Conservation (phyloP, 768 basidiomycete species). For the Lactifluus echinatus region DNA sequence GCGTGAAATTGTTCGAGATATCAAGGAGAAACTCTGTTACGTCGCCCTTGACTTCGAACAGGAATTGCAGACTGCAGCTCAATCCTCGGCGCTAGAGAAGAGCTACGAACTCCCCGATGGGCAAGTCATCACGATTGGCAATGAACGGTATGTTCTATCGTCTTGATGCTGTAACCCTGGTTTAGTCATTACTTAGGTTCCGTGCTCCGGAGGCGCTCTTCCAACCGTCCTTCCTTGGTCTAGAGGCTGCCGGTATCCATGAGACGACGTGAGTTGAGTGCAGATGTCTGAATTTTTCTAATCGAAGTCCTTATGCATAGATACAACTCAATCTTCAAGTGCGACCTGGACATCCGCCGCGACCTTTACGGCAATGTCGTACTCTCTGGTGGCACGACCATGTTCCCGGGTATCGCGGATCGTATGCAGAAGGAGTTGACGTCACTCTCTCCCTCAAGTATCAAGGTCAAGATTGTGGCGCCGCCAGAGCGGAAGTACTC, state of each 20-base stretch:
- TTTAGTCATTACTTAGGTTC: constrained; percentile 34
- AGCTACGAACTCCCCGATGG: constrained; percentile 89
- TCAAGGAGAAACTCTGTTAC: constrained; percentile 91
- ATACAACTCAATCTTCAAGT: constrained; percentile 53
- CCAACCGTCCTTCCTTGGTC: constrained; percentile 50
- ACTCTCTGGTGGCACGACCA: constrained; percentile 52
- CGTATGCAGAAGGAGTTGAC: constrained; percentile 94
- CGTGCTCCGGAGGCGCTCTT: constrained; percentile 48
- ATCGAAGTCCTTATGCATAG: constrained; percentile 23
- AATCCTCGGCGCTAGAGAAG: constrained; percentile 86
- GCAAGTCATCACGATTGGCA: constrained; percentile 84
- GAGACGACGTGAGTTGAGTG: constrained; percentile 48
- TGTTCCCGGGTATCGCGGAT: constrained; percentile 95
- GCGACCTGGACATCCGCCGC: constrained; percentile 81
- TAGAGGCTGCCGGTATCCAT: constrained; percentile 82
- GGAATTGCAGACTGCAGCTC: constrained; percentile 84
- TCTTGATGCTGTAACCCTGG: not conserved
- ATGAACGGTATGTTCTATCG: constrained; percentile 42
- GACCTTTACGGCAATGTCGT: constrained; percentile 77
- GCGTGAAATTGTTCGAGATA: constrained; percentile 91
- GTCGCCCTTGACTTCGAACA: constrained; percentile 93
- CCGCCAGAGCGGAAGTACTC: constrained; percentile 94
- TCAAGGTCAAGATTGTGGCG: constrained; percentile 94
- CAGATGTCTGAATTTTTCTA: not conserved
- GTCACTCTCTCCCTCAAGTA: constrained; percentile 72